A percentile compares a stretch with the other conserved stretches of the same genome.
These are phyloP conservation scores for Plasmodium reichenowi DNA, from an alignment of 169 alveolate genomes.

Conservation along the genomic window DNA sequence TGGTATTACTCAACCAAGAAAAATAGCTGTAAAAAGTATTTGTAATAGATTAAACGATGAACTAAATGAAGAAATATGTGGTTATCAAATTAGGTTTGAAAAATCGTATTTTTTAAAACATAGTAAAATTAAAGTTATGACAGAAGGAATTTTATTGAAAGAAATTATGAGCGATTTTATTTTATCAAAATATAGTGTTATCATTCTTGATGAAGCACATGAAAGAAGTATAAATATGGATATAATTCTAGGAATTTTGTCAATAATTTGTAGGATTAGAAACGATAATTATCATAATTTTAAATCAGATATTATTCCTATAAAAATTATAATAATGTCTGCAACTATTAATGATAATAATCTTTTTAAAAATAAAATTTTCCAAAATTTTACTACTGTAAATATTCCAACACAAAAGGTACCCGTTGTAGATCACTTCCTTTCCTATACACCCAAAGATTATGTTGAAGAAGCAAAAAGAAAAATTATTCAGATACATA, in stretches of 20 bases:
- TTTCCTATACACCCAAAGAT: slow-evolving; percentile 76
- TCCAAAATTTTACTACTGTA: slow-evolving; percentile 70
- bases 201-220: slow-evolving; percentile 99
- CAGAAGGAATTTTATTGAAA: slow-evolving; percentile 98
- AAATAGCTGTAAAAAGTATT: slow-evolving; percentile 93
- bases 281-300: slow-evolving; percentile 78
- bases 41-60: slow-evolving; percentile 84
- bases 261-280: slow-evolving; percentile 94
- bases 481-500: slow-evolving; percentile 91
- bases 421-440: slow-evolving; percentile 81
- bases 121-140: slow-evolving; percentile 95
- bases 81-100: slow-evolving; percentile 90
- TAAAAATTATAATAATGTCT: slow-evolving; percentile 98
- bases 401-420: slow-evolving; percentile 80
- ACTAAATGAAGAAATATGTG: slow-evolving; percentile 79
- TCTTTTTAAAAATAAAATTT: slow-evolving; percentile 79
- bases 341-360: slow-evolving; percentile 94
- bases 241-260: slow-evolving; percentile 95
- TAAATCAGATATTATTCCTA: slow-evolving; percentile 81
- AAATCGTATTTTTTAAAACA: slow-evolving; percentile 84
- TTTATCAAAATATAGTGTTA: slow-evolving; percentile 94
- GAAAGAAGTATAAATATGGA: slow-evolving; percentile 99
- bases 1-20: slow-evolving; percentile 97
- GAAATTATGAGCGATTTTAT: slow-evolving; percentile 94
- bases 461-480: slow-evolving; percentile 84